Conservation (phyloP, 192 early-diverging fungal species). For the Dissophora ornata region DNA sequence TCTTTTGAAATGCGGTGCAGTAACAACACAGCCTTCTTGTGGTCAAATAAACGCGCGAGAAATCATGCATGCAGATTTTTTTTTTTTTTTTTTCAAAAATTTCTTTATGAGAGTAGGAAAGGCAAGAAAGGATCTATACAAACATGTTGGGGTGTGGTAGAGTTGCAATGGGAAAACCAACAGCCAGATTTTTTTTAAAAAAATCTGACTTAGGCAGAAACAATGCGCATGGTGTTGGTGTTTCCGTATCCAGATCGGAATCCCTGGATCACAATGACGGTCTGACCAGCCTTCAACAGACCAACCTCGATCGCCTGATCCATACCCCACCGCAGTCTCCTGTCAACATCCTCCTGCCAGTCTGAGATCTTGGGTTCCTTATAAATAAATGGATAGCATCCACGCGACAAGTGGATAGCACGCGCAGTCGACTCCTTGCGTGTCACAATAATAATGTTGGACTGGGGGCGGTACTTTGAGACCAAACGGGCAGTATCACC, state of each 20-base stretch:
- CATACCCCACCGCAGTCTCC: constrained; percentile 81
- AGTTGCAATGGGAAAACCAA: background rate
- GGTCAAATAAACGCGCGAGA: too few species aligned
- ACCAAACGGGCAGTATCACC: constrained; percentile 91
- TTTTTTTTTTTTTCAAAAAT: too few species aligned
- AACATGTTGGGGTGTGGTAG: background rate
- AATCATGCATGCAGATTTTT: too few species aligned
- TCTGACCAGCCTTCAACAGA: constrained; percentile 64
- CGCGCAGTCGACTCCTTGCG: constrained; percentile 79
- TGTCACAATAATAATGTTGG: constrained; percentile 94
- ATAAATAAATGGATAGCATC: constrained; percentile 86
- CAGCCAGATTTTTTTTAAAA: background rate
- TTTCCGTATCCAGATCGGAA: constrained; percentile 83
- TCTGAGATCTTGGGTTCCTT: constrained; percentile 62
- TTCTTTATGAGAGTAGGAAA: too few species aligned
- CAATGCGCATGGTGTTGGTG: constrained; percentile 86
- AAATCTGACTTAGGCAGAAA: constrained; percentile 59
- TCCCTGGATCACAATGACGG: constrained; percentile 82
- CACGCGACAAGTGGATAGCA: constrained; percentile 81
- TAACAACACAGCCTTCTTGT: too few species aligned
- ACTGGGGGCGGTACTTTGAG: constrained; percentile 93
- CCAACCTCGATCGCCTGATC: constrained; percentile 74
- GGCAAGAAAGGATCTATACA: constrained; percentile 12
- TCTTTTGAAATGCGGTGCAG: too few species aligned
- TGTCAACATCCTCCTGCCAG: constrained; percentile 89